These are phyloP conservation scores for Agapanthus africanus DNA, from an alignment of 106 monocot species.

Conservation along the genomic window DNA sequence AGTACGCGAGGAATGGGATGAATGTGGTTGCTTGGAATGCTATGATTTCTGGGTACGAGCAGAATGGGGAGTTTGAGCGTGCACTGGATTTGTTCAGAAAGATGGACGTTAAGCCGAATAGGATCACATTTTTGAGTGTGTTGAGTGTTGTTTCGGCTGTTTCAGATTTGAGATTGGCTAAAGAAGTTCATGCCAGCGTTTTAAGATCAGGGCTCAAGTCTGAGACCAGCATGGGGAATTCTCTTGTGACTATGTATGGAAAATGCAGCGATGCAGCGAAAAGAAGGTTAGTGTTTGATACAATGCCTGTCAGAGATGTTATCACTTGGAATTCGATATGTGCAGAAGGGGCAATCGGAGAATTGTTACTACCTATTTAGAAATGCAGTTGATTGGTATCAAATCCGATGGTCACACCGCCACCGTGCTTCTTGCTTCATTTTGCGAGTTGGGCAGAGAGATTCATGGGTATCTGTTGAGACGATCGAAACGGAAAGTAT, in stretches of 20 bases:
- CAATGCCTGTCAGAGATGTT: constrained; percentile 14
- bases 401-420: constrained; percentile 15
- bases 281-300: constrained; percentile 18
- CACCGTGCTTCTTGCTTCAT: constrained; percentile 13
- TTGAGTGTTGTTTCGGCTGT: constrained; percentile 15
- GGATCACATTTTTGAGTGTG: constrained; percentile 22
- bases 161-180: constrained; percentile 19
- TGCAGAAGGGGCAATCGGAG: constrained; percentile 3
- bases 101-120: constrained; percentile 11
- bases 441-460: constrained; percentile 17
- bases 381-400: constrained; percentile 11
- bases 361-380: constrained; percentile 11
- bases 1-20: background rate
- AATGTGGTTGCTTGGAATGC: constrained; percentile 34
- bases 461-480: constrained; percentile 28
- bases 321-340: constrained; percentile 34
- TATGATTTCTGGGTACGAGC: constrained; percentile 26
- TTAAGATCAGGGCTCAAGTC: constrained; percentile 11
- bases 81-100: constrained; percentile 17
- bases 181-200: constrained; percentile 24
- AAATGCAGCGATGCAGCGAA: constrained; percentile 17
- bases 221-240: constrained; percentile 24
- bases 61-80: constrained; percentile 19
- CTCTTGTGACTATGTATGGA: constrained; percentile 31
- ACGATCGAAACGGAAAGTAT: background rate